These are phyloP conservation scores for Tylopilus rubrobrunneus DNA, from an alignment of 768 basidiomycete genomes.

Conservation along the genomic window DNA sequence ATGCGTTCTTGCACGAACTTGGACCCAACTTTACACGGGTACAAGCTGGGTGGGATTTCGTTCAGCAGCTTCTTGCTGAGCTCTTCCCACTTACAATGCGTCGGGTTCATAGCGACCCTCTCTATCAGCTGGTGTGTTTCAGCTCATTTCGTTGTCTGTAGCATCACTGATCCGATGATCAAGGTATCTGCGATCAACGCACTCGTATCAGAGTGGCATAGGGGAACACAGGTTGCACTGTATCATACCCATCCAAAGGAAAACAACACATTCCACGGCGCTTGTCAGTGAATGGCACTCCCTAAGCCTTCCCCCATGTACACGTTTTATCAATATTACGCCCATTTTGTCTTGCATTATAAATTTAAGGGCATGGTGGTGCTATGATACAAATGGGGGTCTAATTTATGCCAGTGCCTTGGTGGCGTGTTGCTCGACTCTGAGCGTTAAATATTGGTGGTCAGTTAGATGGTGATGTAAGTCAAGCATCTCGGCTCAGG, in stretches of 20 bases:
- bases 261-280: not conserved
- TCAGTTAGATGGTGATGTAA: slow-evolving; percentile 5
- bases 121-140: slow-evolving; percentile 17
- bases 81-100: slow-evolving; percentile 2
- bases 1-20: slow-evolving; percentile 13
- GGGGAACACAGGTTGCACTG: not conserved
- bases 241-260: slow-evolving; percentile 2
- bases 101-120: slow-evolving; percentile 5
- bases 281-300: not conserved
- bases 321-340: not conserved
- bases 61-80: slow-evolving; percentile 10
- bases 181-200: slow-evolving; percentile 14
- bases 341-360: slow-evolving; percentile 7
- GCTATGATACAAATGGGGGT: slow-evolving; percentile 26
- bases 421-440: slow-evolving; percentile 4
- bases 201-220: slow-evolving; percentile 8
- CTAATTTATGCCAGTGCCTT: slow-evolving; percentile 14
- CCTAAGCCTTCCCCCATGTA: not conserved
- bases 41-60: slow-evolving; percentile 10
- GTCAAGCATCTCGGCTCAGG: slow-evolving; percentile 26
- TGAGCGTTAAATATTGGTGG: slow-evolving; percentile 1
- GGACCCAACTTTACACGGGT: slow-evolving; percentile 15
- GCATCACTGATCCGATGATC: not conserved
- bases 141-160: not conserved
- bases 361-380: slow-evolving; percentile 8